These are phyloP conservation scores for Calonectria ilicicola DNA, from an alignment of 2,329 filamentous ascomycete species.

Conservation along the genomic window DNA sequence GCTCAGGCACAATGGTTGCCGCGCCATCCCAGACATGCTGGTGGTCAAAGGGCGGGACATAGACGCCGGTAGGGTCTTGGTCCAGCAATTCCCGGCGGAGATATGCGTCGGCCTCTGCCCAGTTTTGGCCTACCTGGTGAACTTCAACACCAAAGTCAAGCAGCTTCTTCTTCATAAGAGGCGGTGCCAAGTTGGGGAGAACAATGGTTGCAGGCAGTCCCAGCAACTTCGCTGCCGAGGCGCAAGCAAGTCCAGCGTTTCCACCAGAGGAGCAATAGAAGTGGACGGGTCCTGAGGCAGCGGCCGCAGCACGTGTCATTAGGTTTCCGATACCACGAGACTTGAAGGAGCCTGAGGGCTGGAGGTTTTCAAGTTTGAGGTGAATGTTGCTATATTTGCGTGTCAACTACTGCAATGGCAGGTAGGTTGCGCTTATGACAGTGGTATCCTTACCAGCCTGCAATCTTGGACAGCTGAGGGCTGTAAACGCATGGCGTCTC, in stretches of 20 bases:
- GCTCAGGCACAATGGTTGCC: slow-evolving; percentile 67
- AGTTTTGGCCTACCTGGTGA: slow-evolving; percentile 74
- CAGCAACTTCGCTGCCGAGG: slow-evolving; percentile 76
- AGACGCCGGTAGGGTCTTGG: slow-evolving; percentile 66
- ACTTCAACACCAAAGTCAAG: slow-evolving; percentile 76
- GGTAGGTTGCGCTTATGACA: not conserved
- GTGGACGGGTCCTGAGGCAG: slow-evolving; percentile 59
- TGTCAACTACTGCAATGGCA: not conserved
- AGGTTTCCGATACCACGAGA: slow-evolving; percentile 81
- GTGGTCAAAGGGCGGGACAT: slow-evolving; percentile 79
- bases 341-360: slow-evolving; percentile 90
- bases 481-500: slow-evolving; percentile 79
- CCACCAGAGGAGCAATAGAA: slow-evolving; percentile 87
- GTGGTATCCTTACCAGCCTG: slow-evolving; percentile 72
- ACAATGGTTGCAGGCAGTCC: slow-evolving; percentile 79
- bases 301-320: slow-evolving; percentile 60
- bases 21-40: slow-evolving; percentile 76
- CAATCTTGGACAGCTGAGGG: slow-evolving; percentile 72
- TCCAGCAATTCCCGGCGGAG: slow-evolving; percentile 70
- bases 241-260: slow-evolving; percentile 87
- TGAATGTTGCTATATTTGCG: slow-evolving; percentile 73
- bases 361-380: slow-evolving; percentile 87
- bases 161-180: slow-evolving; percentile 79
- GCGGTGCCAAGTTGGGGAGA: slow-evolving; percentile 74
- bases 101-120: slow-evolving; percentile 77